Evolutionary conservation across 2,329 filamentous ascomycete genomes (phyloP), one percentile per base, ranked within the genome.

Genomic region (Colletotrichum truncatum): DNA sequence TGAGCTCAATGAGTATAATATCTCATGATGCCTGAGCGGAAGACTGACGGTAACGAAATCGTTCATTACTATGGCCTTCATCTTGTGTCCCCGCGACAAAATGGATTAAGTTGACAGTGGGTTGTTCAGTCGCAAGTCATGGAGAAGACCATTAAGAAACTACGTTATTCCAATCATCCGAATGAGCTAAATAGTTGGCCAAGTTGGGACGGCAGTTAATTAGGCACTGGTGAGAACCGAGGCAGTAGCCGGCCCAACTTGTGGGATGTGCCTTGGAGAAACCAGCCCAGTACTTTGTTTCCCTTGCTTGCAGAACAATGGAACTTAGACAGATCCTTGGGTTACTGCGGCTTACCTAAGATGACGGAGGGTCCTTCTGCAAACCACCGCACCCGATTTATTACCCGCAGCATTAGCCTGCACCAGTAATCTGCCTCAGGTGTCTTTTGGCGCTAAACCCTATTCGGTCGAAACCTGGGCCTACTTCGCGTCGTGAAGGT

Each of bases 61-160:
- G 11, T 71, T 51, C 7, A 77, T 72, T 11, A 74, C 48, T 6
- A 77, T 45, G 3, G 75, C 70, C 30, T 73, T 75, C 73, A 76
- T 77, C 4, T 38, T 56, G 9, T 10, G 10, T 12, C 3, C 48
- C 9, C n/a, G 28, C 26, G 16, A n/a, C 12, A 54, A 28, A 6
- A 14, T n/a, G n/a, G n/a, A n/a, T n/a, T n/a, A n/a, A n/a, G n/a
- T n/a, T n/a, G n/a, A n/a, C n/a, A n/a, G n/a, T n/a, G n/a, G n/a
- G n/a, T n/a, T n/a, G n/a, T n/a, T n/a, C n/a, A n/a, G n/a, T n/a
- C n/a, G n/a, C n/a, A n/a, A n/a, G n/a, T n/a, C n/a, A n/a, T n/a
- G n/a, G n/a, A n/a, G n/a, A n/a, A n/a, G n/a, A n/a, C n/a, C n/a
- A n/a, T n/a, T n/a, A n/a, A n/a, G n/a, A n/a, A n/a, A n/a, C n/a